Evolutionary conservation across 1,284 basidiomycete genomes (phyloP).

Genomic region (Trametes polyzona): DNA sequence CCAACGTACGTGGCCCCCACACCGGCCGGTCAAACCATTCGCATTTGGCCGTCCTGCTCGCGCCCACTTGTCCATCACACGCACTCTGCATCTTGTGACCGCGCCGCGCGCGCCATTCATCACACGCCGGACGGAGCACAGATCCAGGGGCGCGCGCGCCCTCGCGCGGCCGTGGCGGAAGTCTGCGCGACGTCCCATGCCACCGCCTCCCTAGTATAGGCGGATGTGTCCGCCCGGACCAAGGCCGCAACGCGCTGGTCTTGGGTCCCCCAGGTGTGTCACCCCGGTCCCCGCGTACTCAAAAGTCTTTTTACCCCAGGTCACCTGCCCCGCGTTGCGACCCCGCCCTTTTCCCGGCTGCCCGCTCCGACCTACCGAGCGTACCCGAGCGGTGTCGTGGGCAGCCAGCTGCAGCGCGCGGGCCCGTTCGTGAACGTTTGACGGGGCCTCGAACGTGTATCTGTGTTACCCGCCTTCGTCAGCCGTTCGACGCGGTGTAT

Average conservation of each 20-base stretch:
- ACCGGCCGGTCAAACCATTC: conserved; percentile 24
- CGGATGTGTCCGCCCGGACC: neutral
- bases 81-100: conserved; percentile 16
- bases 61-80: conserved; percentile 11
- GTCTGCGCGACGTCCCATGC: neutral
- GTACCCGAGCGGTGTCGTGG: conserved; percentile 5
- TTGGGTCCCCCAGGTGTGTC: conserved; percentile 10
- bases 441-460: conserved; percentile 9
- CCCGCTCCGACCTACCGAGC: conserved; percentile 12
- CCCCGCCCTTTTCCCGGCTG: conserved; percentile 1
- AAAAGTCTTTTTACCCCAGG: conserved; percentile 8
- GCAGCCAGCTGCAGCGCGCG: neutral
- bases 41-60: conserved; percentile 4
- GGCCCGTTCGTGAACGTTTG: conserved; percentile 1
- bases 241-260: neutral
- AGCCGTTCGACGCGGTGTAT: neutral
- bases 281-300: neutral
- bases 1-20: conserved; percentile 5
- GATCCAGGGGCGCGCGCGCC: neutral
- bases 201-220: neutral
- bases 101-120: neutral
- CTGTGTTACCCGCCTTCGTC: too few relatives aligned
- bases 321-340: conserved; percentile 12
- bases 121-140: conserved; percentile 4
- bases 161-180: neutral